Conservation (phyloP, 176 grass and related monocot genomes). For the Eragrostis nindensis region DNA sequence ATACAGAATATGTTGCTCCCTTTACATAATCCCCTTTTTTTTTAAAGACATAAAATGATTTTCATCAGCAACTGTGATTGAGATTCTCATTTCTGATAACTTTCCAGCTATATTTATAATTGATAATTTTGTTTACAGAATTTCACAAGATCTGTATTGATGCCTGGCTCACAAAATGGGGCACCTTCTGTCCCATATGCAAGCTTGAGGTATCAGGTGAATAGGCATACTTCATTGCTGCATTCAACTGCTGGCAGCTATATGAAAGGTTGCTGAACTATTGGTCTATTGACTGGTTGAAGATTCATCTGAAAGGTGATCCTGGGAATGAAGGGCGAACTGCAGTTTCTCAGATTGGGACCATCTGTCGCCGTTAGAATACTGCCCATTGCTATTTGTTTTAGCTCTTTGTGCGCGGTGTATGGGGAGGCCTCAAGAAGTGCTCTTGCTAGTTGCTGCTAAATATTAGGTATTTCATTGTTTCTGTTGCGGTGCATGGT, state of each 20-base stretch:
- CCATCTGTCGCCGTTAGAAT: not conserved
- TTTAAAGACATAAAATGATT: not conserved
- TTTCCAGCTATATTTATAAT: not conserved
- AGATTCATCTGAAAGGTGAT: slow-evolving; percentile 4
- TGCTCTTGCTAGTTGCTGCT: slow-evolving; percentile 9
- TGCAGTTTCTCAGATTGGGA: not conserved
- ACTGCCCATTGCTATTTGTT: not conserved
- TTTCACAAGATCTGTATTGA: slow-evolving; percentile 81
- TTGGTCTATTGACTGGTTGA: slow-evolving; percentile 10
- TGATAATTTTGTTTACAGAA: slow-evolving; percentile 45
- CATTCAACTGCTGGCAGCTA: not conserved
- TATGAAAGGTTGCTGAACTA: slow-evolving; percentile 10
- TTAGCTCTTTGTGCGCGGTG: not conserved
- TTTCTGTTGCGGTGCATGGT: not conserved
- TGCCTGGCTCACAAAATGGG: slow-evolving; percentile 87
- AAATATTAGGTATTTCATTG: not conserved
- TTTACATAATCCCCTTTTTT: slow-evolving; percentile 10
- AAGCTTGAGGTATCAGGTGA: slow-evolving; percentile 66
- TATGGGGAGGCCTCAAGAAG: not conserved
- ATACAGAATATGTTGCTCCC: not conserved
- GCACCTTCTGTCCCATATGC: slow-evolving; percentile 83
- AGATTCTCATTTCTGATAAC: slow-evolving; percentile 18
- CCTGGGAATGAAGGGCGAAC: not conserved
- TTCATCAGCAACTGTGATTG: not conserved
- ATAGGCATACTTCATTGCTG: slow-evolving; percentile 22